Evolutionary conservation across 208 protist genomes (phyloP), one percentile per base, ranked within the genome.

Genomic region (Porcisia deanei): DNA sequence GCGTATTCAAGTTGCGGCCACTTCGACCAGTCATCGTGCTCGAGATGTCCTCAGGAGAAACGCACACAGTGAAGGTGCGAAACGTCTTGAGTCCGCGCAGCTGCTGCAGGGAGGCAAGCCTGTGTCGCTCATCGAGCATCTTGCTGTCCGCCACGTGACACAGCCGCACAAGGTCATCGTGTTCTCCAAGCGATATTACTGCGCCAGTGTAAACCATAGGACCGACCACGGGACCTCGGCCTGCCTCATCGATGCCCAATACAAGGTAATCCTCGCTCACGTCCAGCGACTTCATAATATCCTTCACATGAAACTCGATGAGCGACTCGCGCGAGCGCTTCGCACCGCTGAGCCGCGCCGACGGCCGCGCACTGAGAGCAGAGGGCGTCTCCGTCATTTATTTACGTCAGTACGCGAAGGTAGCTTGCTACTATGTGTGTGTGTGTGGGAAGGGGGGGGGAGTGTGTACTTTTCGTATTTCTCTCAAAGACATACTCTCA

Each of bases 201-300:
- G 92, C 87, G 37, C 91, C 89, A n/a, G 87, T 88, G 85, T 99
- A 99, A 16, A 99, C 95, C 94, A 99, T 98, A 9, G 96, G 94
- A 25, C 98, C 98, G 25, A 98, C 72, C 4, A 98, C 95, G 67
- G 97, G 95, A 10, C 98, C 98, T 75, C 97, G 87, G 3, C 98
- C 98, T 12, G 98, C 98, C 85, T 99, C 98, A 71, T 99, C 98
- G 57, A 99, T 98, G 43, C 98, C 98, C 12, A 99, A 76, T 7
- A 98, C 77, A 59, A 92, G 84, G 80, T 89, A 85, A 60, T 92
- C 86, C 22, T 90, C 88, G 37, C 41, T 57, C 30, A 84, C 66
- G 71, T 85, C 64, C 14, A 93, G 76, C 6, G 80, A 71, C 47
- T 85, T 70, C 81, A 85, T 95, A 25, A 94, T 76, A 45, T 93